Conservation (phyloP, 2,329 filamentous ascomycete genomes). For the Colletotrichum higginsianum region DNA sequence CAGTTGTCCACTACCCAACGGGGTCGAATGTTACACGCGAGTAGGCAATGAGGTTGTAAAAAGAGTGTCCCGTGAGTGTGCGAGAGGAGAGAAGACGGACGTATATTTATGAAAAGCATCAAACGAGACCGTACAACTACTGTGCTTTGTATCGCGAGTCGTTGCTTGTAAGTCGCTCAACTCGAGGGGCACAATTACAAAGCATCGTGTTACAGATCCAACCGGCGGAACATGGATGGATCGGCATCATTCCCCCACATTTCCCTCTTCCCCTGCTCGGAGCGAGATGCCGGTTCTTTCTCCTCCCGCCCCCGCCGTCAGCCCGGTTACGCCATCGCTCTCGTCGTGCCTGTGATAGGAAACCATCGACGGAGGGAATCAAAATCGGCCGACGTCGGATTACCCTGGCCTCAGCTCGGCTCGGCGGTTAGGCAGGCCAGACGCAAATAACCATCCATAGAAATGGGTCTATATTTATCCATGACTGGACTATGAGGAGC, state of each 20-base stretch:
- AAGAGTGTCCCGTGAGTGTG: neutral
- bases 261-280: slow-evolving; percentile 14
- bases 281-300: slow-evolving; percentile 11
- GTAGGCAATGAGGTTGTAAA: neutral
- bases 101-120: neutral
- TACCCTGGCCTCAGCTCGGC: slow-evolving; percentile 1
- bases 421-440: slow-evolving; percentile 23
- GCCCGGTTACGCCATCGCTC: slow-evolving; percentile 10
- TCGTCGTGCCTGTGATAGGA: neutral
- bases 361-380: neutral
- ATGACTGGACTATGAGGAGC: neutral
- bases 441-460: neutral
- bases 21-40: neutral
- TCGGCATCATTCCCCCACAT: neutral
- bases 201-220: slow-evolving; percentile 12
- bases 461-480: neutral
- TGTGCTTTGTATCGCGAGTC: neutral
- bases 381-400: neutral
- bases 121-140: neutral
- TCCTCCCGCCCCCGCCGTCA: neutral
- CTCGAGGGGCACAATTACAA: neutral
- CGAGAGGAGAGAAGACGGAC: neutral
- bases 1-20: neutral
- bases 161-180: neutral
- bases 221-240: slow-evolving; percentile 9